Evolutionary conservation across 768 basidiomycete species (phyloP).

Genomic region (Hygrocybe coccinea): DNA sequence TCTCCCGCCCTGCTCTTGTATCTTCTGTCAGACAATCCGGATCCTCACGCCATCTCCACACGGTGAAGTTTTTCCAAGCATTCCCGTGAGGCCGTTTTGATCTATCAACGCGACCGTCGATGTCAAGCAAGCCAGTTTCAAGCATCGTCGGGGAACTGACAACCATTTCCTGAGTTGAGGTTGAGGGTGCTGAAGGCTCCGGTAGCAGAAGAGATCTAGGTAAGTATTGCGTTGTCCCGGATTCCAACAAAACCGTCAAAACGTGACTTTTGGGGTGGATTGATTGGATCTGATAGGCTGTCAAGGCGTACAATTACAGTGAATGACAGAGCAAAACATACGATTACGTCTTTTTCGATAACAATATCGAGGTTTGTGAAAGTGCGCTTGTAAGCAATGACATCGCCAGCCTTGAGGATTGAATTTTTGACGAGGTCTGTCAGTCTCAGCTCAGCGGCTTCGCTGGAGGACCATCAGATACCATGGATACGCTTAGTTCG

Average conservation of each 20-base stretch:
- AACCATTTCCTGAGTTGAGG: slow-evolving; percentile 30
- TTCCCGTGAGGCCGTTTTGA: slow-evolving; percentile 43
- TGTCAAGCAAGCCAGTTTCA: slow-evolving; percentile 48
- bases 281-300: slow-evolving; percentile 39
- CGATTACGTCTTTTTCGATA: slow-evolving; percentile 56
- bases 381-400: slow-evolving; percentile 49
- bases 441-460: slow-evolving; percentile 43
- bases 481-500: neutral
- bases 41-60: slow-evolving; percentile 46
- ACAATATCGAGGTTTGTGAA: slow-evolving; percentile 36
- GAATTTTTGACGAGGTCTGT: slow-evolving; percentile 40
- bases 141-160: slow-evolving; percentile 45
- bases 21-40: slow-evolving; percentile 25
- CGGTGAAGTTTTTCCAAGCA: slow-evolving; percentile 53
- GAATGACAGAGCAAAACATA: slow-evolving; percentile 22
- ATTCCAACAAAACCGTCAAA: slow-evolving; percentile 41
- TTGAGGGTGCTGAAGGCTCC: slow-evolving; percentile 24
- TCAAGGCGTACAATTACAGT: neutral
- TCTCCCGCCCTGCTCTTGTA: slow-evolving; percentile 34
- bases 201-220: slow-evolving; percentile 33
- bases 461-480: slow-evolving; percentile 18
- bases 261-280: slow-evolving; percentile 39
- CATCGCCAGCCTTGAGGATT: slow-evolving; percentile 47
- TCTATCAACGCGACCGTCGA: slow-evolving; percentile 45
- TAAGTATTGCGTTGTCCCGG: slow-evolving; percentile 34